Conservation (phyloP, 345 rosid genomes). For the Syzygium aromaticum region DNA sequence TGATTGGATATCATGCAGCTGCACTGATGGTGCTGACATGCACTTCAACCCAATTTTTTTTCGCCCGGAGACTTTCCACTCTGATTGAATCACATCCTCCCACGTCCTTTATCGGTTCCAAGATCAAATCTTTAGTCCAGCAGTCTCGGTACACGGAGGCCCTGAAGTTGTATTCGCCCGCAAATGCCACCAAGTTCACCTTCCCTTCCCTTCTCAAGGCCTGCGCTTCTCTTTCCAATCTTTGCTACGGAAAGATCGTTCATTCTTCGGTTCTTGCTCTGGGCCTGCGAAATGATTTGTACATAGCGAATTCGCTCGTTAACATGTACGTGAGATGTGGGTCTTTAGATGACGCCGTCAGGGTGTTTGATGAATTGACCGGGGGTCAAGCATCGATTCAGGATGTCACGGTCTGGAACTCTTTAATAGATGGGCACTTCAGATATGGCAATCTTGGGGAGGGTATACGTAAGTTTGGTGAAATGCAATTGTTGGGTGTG, state of each 20-base stretch:
- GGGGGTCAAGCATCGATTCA: constrained; percentile 7
- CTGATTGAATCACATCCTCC: constrained; percentile 2
- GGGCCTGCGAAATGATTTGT: constrained; percentile 46
- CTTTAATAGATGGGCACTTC: constrained; percentile 53
- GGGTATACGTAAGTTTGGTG: constrained; percentile 38
- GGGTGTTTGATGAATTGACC: constrained; percentile 59
- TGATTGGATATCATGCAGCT: not conserved
- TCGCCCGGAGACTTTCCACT: constrained; percentile 17
- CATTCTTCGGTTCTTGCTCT: constrained; percentile 37
- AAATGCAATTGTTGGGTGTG: constrained; percentile 43
- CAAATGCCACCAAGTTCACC: constrained; percentile 28
- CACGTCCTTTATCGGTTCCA: constrained; percentile 15
- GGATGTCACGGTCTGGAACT: constrained; percentile 70
- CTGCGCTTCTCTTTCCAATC: constrained; percentile 34
- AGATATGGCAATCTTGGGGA: constrained; percentile 27
- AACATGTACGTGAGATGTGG: constrained; percentile 58
- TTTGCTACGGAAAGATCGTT: constrained; percentile 38
- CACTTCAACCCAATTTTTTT: constrained; percentile 1
- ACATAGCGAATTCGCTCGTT: constrained; percentile 52
- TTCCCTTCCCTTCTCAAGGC: constrained; percentile 70
- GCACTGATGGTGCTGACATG: constrained; percentile 8
- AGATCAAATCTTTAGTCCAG: constrained; percentile 35
- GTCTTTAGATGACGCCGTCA: constrained; percentile 38
- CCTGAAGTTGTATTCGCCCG: constrained; percentile 39
- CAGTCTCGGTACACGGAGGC: constrained; percentile 35